Evolutionary conservation across 305 asterid genomes (phyloP).

Genomic region (Plantago rigida): DNA sequence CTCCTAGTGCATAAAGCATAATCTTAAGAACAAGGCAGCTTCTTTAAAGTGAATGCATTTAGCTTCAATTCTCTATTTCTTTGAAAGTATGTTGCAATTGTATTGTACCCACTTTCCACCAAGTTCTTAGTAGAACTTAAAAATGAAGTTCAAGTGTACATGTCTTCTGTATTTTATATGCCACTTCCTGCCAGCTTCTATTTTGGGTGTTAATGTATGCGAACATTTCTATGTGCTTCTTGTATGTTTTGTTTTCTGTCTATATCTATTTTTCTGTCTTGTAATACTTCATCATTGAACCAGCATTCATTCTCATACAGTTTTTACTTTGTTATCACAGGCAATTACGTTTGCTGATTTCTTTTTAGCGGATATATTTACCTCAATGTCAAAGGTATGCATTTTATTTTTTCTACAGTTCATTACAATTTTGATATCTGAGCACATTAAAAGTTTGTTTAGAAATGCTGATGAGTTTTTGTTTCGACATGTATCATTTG

Average conservation of each 20-base stretch:
- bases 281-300: background rate
- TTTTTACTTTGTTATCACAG: conserved; percentile 37
- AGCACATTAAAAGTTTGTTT: conserved; percentile 6
- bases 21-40: too few relatives aligned
- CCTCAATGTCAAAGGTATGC: conserved; percentile 97
- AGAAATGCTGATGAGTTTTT: conserved; percentile 16
- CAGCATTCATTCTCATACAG: conserved; percentile 6
- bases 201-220: conserved; percentile 15
- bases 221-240: conserved; percentile 11
- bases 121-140: too few relatives aligned
- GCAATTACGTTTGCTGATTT: conserved; percentile 91
- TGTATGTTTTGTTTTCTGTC: background rate
- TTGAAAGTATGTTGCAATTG: background rate
- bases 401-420: conserved; percentile 12
- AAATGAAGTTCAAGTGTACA: conserved; percentile 6
- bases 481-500: conserved; percentile 8
- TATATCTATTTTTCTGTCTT: background rate
- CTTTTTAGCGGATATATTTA: conserved; percentile 90
- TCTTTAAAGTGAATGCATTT: too few relatives aligned
- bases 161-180: conserved; percentile 17
- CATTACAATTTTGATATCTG: conserved; percentile 9
- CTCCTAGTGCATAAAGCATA: too few relatives aligned
- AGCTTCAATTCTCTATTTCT: too few relatives aligned
- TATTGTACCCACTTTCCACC: background rate
- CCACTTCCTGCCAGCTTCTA: conserved; percentile 9